A percentile compares a stretch with the other conserved stretches of the same genome.
Evolutionary conservation across 805 yeast species (phyloP).

Genomic region (Monosporozyma solicola): DNA sequence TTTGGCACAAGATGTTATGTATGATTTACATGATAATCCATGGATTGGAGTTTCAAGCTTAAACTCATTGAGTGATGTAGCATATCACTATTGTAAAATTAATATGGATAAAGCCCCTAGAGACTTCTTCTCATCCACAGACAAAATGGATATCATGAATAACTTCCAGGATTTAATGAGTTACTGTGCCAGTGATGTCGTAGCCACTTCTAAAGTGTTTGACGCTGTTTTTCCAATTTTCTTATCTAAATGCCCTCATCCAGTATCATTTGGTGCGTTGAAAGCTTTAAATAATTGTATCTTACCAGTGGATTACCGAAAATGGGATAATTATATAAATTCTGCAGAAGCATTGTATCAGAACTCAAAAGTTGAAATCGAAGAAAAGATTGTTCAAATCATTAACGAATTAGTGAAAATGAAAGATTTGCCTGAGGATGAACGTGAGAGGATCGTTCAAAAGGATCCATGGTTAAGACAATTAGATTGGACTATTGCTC

Average conservation of each 20-base stretch:
- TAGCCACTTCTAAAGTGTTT: slow-evolving; percentile 62
- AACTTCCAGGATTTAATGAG: slow-evolving; percentile 53
- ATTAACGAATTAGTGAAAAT: slow-evolving; percentile 50
- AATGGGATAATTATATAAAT: slow-evolving; percentile 67
- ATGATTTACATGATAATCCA: slow-evolving; percentile 46
- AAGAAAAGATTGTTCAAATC: slow-evolving; percentile 45
- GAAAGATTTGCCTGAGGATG: slow-evolving; percentile 26
- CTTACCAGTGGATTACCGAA: slow-evolving; percentile 58
- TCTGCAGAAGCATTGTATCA: slow-evolving; percentile 61
- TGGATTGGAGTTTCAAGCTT: slow-evolving; percentile 75
- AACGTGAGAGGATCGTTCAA: slow-evolving; percentile 9
- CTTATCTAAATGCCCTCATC: slow-evolving; percentile 70
- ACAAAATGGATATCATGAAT: slow-evolving; percentile 44
- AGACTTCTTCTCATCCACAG: slow-evolving; percentile 49
- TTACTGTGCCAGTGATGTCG: slow-evolving; percentile 84
- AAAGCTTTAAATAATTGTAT: slow-evolving; percentile 63
- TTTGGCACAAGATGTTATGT: slow-evolving; percentile 13
- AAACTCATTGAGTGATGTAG: slow-evolving; percentile 74
- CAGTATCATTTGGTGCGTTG: slow-evolving; percentile 86
- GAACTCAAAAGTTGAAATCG: slow-evolving; percentile 47
- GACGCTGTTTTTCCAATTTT: slow-evolving; percentile 63
- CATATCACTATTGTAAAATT: slow-evolving; percentile 65
- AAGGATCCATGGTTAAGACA: slow-evolving; percentile 87
- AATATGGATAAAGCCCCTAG: slow-evolving; percentile 58
- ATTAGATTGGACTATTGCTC: slow-evolving; percentile 73